Conservation (phyloP, 1,284 basidiomycete genomes). For the Ceratobasidium sp. region DNA sequence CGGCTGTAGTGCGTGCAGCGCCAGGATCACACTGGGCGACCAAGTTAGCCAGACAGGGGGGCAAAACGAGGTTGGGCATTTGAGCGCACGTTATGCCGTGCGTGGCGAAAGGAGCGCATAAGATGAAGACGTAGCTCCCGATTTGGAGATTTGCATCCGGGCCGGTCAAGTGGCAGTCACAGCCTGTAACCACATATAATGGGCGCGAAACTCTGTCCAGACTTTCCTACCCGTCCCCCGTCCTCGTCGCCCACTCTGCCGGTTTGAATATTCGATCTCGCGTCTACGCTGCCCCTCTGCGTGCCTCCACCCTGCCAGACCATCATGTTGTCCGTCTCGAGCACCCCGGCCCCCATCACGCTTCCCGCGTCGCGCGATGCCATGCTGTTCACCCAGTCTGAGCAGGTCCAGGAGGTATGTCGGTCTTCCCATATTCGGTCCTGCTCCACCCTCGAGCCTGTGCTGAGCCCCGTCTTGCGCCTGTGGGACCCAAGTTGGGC, state of each 20-base stretch:
- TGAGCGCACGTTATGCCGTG: constrained; percentile 9
- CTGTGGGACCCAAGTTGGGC: constrained; percentile 16
- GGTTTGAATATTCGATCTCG: constrained; percentile 20
- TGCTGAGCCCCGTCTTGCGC: neutral
- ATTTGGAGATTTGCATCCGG: constrained; percentile 19
- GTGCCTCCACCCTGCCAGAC: neutral
- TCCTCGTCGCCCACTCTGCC: neutral
- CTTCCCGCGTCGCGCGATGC: constrained; percentile 40
- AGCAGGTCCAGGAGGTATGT: constrained; percentile 41
- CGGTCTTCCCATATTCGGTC: neutral
- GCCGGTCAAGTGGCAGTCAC: constrained; percentile 23
- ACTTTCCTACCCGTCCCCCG: neutral
- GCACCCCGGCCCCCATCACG: constrained; percentile 25
- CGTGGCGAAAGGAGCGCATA: constrained; percentile 20
- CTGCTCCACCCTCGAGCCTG: neutral
- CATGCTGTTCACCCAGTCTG: constrained; percentile 15
- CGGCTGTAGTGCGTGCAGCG: no score
- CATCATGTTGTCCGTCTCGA: constrained; percentile 39
- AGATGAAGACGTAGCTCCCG: constrained; percentile 5
- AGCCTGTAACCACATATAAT: constrained; percentile 25
- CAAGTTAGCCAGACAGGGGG: neutral
- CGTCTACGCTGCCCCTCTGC: neutral
- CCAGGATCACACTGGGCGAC: neutral
- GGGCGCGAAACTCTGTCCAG: neutral
- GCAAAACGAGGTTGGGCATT: neutral